Evolutionary conservation across 2,329 filamentous ascomycete genomes (phyloP), one percentile per base, ranked within the genome.

Genomic region (Pseudogymnoascus pannorum): DNA sequence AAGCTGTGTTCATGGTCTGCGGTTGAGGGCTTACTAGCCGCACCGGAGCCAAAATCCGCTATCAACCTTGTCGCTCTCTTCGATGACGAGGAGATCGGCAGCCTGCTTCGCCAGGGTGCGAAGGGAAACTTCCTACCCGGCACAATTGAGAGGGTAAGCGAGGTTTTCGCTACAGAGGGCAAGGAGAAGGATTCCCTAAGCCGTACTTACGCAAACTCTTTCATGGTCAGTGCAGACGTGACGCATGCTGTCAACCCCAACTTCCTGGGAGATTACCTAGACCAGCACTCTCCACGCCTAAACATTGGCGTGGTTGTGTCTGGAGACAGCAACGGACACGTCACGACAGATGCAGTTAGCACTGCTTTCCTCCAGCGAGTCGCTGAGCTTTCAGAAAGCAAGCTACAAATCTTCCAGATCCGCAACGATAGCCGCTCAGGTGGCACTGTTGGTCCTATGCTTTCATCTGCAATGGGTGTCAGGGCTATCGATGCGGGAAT

Each of bases 1-100:
- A 97, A 97, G 79, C 87, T 99, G 54, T 97, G 94, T 80, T 95
- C 90, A 31, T 97, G 91, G 87, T 86, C 92, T 6, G 93, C 94
- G 6, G 81, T 97, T 59, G 87, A 92, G 74, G 92, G 86, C 3
- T 85, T 99, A 0, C 79, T 97, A 26, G 77, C 82, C 4, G 77
- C 79, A 31, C 67, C 74, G 22, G 77, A 81, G 1, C 73, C 78
- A 8, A 82, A 87, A 63, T 82, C 86, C n/a, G 83, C 87, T 60
- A 86, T 97, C 75, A 95, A 95, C 76, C 80, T 97, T 61, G 90
- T 94, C 35, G 92, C 88, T n/a, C 87, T 97, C 68, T 97, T 97
- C 71, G 94, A 97, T 72, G 89, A 97, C 70, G 94, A 99, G 75
- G 94, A 99, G 75, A 96, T 99, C 64, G 94, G 94, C 64, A 95